Base-by-base conservation (phyloP, 2,329 filamentous ascomycete genomes). In the Ambrosiella xylebori region DNA sequence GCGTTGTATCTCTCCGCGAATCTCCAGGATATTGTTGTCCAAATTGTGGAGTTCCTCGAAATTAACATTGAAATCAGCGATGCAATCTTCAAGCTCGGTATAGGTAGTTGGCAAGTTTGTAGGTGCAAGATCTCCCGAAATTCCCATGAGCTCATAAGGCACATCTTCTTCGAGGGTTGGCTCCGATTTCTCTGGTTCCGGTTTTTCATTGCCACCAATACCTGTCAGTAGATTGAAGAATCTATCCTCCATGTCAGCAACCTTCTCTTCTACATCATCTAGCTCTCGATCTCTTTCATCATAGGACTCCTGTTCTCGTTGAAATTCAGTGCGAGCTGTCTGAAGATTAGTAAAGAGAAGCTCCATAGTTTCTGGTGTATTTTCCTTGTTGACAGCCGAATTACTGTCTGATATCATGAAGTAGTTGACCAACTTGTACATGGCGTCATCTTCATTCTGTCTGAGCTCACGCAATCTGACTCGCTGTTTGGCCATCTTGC, bases 31-130 rank as follows among this genome's bases (percentile, higher is more conserved):
- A 8, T 19, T 53, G 27, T 49, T 36, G 9, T 52, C 56, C 3
- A 78, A 68, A 45, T 78, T 74, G 4, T 69, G 66, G 39, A 71
- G 65, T n/a, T 74, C 70, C 59, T 80, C 76, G 54, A 68, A 70
- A 12, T 73, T 73, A 37, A 75, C 68, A 50, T 73, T 69, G n/a
- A 74, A 65, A 15, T 77, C 72, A 1, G 69, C 71, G 8, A 74
- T 69, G 1, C 70, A 68, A 11, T 70, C 68, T 13, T 73, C 68
- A 5, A 79, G 67, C 15, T 71, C 65, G 9, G 67, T 62, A 62
- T 76, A 78, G 2, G 17, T 11, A 1, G 55, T 45, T 9, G 53
- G 51, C 5, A 55, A 27, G 7, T 8, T n/a, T 57, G 73, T 70
- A 0, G 64, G 61, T 3, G 68, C 65, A 0, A 68, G 67, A 35